phyloP scores from a whole-genome alignment of 169 alveolate species.

The Pseudocohnilembus persalinus region DNA sequence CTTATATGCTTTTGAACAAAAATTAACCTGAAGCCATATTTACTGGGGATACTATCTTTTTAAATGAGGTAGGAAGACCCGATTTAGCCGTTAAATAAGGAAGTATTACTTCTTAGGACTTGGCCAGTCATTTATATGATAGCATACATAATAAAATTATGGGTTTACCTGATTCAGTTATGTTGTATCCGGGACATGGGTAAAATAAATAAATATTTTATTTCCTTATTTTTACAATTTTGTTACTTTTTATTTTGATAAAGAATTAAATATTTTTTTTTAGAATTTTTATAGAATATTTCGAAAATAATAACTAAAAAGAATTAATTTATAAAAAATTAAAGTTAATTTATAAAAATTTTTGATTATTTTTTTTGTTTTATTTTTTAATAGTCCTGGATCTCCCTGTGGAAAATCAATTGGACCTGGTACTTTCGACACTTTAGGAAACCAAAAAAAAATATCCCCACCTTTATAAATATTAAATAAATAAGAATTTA shows the following conservation, averaged over 20 bases:
- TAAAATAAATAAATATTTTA: no score
- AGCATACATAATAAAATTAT: slow-evolving; percentile 27
- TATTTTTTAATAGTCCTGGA: slow-evolving; percentile 28
- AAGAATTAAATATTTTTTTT: no score
- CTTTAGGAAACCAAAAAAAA: slow-evolving; percentile 38
- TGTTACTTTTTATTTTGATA: no score
- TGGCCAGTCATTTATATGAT: slow-evolving; percentile 37
- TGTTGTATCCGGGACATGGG: slow-evolving; percentile 55
- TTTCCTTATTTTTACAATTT: not conserved
- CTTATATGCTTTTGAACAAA: slow-evolving; percentile 22
- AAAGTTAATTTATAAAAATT: no score
- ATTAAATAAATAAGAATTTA: slow-evolving; percentile 30
- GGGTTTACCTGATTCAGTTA: slow-evolving; percentile 21
- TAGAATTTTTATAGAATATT: no score
- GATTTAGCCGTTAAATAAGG: slow-evolving; percentile 44
- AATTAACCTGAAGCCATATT: slow-evolving; percentile 17
- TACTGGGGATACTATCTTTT: slow-evolving; percentile 52
- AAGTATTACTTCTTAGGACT: slow-evolving; percentile 25
- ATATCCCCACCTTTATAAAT: slow-evolving; percentile 34
- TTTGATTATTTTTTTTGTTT: no score
- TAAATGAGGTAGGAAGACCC: slow-evolving; percentile 61
- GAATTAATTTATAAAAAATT: no score
- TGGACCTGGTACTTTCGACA: slow-evolving; percentile 33
- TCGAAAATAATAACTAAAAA: no score
- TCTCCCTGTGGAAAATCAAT: slow-evolving; percentile 50